Conservation (phyloP, 2,329 filamentous ascomycete species). For the Colletotrichum navitas region DNA sequence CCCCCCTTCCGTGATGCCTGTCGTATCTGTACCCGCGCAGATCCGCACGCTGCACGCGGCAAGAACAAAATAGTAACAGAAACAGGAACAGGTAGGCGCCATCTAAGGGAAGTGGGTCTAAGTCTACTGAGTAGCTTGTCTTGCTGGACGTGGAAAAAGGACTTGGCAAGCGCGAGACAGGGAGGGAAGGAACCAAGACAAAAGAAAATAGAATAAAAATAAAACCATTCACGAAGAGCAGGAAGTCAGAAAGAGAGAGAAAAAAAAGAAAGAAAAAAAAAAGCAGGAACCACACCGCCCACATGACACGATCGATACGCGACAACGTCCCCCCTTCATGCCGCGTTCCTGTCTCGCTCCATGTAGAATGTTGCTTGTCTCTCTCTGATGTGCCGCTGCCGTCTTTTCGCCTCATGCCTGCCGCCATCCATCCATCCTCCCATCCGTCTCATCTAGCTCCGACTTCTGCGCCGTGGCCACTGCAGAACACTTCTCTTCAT, state of each 20-base stretch:
- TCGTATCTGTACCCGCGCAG: not conserved
- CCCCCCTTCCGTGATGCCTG: not conserved
- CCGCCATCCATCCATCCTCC: not conserved
- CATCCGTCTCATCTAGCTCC: not conserved
- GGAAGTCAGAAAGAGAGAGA: too few species aligned
- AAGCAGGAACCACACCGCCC: not conserved
- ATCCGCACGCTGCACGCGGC: not conserved
- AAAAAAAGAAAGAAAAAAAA: too few species aligned
- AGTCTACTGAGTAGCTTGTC: too few species aligned
- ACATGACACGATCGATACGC: not conserved
- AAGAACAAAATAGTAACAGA: not conserved
- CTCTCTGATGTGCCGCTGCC: not conserved
- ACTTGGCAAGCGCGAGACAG: not conserved
- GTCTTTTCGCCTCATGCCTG: not conserved
- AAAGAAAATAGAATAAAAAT: too few species aligned
- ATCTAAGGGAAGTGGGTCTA: not conserved
- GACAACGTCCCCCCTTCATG: not conserved
- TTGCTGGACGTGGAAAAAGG: not conserved
- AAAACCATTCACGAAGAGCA: too few species aligned
- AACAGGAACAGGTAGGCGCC: constrained; percentile 21
- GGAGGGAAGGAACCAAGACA: not conserved
- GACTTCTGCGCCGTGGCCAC: not conserved
- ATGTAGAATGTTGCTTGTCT: not conserved
- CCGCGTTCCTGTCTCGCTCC: not conserved
- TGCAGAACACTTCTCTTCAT: not conserved